These are phyloP conservation scores for Pseudisothecium myosuroides DNA, from an alignment of 225 moss, liverwort and hornwort genomes.

Conservation along the genomic window DNA sequence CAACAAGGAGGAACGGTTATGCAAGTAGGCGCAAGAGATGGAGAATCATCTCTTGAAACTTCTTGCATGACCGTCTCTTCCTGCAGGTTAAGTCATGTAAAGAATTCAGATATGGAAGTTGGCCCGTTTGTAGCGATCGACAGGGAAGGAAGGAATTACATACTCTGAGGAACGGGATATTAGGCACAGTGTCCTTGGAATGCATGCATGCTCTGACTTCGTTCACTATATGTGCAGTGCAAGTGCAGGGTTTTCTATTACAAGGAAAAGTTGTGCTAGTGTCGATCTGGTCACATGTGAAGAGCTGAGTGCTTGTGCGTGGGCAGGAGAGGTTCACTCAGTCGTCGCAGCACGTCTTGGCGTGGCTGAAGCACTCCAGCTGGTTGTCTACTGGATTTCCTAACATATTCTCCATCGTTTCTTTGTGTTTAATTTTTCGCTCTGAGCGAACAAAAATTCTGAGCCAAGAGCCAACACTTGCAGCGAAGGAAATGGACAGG, in stretches of 20 bases:
- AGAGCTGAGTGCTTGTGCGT: too few species aligned
- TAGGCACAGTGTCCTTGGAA: not conserved
- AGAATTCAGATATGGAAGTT: not conserved
- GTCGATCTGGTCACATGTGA: not conserved
- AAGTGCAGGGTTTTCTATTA: not conserved
- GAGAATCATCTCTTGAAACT: constrained; percentile 20
- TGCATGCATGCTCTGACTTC: not conserved
- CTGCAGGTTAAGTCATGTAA: constrained; percentile 25
- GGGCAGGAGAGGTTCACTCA: not conserved
- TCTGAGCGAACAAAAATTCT: not conserved
- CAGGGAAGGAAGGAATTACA: not conserved
- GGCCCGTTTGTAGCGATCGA: not conserved
- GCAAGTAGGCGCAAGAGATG: constrained; percentile 34
- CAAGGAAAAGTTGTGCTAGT: not conserved
- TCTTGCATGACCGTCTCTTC: constrained; percentile 59
- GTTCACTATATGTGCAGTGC: not conserved
- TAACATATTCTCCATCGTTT: not conserved
- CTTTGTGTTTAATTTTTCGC: not conserved
- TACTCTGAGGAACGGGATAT: not conserved
- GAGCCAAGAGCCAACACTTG: not conserved
- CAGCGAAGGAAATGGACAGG: not conserved
- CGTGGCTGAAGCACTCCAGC: not conserved
- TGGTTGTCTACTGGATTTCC: not conserved
- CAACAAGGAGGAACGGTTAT: constrained; percentile 31
- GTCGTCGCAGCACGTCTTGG: not conserved